Conservation (phyloP, 495 filamentous ascomycete species). For the Immersiella caudata region DNA sequence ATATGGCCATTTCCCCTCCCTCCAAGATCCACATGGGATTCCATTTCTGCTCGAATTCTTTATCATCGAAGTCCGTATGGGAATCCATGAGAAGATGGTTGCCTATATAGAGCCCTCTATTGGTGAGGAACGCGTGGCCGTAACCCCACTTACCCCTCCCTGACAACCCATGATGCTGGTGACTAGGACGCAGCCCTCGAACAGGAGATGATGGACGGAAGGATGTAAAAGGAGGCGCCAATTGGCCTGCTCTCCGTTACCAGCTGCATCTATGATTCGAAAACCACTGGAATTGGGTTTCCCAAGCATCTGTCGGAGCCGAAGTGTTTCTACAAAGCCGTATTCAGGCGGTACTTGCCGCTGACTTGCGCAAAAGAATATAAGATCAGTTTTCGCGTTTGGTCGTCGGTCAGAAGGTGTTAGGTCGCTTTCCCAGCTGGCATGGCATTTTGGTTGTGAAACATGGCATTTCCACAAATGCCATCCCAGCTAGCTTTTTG, state of each 20-base stretch:
- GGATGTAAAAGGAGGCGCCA: background rate
- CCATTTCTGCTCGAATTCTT: background rate
- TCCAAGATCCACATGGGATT: background rate
- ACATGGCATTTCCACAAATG: conserved; percentile 35
- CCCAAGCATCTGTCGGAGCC: background rate
- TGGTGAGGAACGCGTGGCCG: background rate
- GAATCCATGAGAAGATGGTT: background rate
- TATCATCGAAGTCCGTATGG: background rate
- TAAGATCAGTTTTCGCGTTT: background rate
- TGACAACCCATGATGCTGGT: background rate
- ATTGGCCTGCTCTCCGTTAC: background rate
- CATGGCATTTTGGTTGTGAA: conserved; percentile 29
- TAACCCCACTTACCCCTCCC: background rate
- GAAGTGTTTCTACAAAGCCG: background rate
- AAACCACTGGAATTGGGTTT: background rate
- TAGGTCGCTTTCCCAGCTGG: background rate
- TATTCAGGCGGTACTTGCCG: background rate
- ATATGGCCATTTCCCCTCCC: background rate
- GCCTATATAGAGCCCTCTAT: background rate
- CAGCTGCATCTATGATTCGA: too few species aligned
- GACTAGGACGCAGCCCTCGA: background rate
- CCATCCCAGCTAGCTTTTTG: conserved; percentile 20
- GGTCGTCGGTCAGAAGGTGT: background rate
- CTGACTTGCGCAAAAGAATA: conserved; percentile 3
- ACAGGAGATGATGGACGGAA: background rate